Evolutionary conservation across 2,329 filamentous ascomycete genomes (phyloP).

Genomic region (Tolypocladium tundrense): DNA sequence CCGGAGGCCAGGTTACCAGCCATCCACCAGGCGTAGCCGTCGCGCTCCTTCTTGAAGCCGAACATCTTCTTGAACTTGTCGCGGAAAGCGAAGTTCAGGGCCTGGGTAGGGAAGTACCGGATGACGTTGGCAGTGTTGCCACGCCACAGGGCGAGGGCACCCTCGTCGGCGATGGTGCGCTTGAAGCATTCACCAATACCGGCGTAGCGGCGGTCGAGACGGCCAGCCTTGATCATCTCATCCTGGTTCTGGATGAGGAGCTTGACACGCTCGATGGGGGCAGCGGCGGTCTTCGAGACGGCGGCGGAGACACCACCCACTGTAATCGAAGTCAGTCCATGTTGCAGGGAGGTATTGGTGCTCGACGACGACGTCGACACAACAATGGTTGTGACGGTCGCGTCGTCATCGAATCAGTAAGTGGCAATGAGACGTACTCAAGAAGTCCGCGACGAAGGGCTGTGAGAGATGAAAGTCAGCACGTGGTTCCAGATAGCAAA

Average conservation of each 20-base stretch:
- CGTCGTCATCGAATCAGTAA: neutral
- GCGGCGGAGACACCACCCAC: constrained; percentile 99
- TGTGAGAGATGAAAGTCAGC: constrained; percentile 34
- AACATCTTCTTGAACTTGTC: constrained; percentile 99
- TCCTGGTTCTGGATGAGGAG: constrained; percentile 99
- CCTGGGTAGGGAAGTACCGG: constrained; percentile 99
- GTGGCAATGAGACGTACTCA: constrained; percentile 63
- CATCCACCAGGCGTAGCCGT: constrained; percentile 99
- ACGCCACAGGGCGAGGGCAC: constrained; percentile 93
- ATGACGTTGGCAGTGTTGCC: constrained; percentile 99
- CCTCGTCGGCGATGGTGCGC: constrained; percentile 82
- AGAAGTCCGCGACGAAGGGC: constrained; percentile 96
- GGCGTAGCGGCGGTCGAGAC: constrained; percentile 94
- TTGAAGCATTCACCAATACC: constrained; percentile 94
- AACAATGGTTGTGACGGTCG: neutral
- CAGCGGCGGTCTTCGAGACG: constrained; percentile 99
- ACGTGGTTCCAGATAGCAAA: constrained; percentile 1
- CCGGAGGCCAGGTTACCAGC: constrained; percentile 98
- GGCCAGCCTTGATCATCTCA: constrained; percentile 99
- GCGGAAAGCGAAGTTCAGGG: constrained; percentile 99
- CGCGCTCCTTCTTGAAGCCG: constrained; percentile 99
- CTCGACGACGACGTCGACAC: neutral
- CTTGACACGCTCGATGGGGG: constrained; percentile 99
- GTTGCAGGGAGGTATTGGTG: constrained; percentile 1
- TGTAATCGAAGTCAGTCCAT: constrained; percentile 27